These are phyloP conservation scores for Fusarium continuum DNA, from an alignment of 2,329 filamentous ascomycete species.

Conservation along the genomic window DNA sequence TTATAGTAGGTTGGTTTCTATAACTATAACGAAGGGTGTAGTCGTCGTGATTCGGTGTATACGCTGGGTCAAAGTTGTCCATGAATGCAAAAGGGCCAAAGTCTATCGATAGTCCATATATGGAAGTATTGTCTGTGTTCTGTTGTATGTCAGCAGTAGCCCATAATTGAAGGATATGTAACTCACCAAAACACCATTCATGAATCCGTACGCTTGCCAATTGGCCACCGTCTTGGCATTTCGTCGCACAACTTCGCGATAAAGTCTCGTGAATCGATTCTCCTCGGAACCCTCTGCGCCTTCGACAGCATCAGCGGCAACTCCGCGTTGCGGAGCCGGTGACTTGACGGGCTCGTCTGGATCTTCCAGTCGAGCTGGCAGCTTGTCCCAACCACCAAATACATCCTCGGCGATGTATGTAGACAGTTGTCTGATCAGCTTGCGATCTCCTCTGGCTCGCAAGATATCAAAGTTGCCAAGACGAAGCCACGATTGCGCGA, in stretches of 20 bases:
- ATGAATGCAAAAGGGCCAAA: conserved; percentile 98
- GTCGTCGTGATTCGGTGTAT: conserved; percentile 98
- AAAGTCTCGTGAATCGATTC: conserved; percentile 88
- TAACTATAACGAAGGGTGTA: conserved; percentile 87
- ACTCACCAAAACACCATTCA: conserved; percentile 84
- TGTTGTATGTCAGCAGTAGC: conserved; percentile 38
- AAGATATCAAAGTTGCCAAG: conserved; percentile 97
- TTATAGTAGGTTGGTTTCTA: conserved; percentile 91
- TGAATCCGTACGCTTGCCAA: conserved; percentile 99
- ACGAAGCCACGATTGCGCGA: conserved; percentile 90
- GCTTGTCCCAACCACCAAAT: conserved; percentile 84
- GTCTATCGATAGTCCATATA: conserved; percentile 89
- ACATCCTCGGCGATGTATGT: conserved; percentile 90
- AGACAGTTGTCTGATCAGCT: conserved; percentile 75
- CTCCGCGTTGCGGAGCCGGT: conserved; percentile 57
- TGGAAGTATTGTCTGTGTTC: conserved; percentile 97
- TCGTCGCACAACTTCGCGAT: conserved; percentile 83
- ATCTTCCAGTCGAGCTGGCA: conserved; percentile 70
- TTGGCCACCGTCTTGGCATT: conserved; percentile 89
- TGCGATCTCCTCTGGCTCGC: conserved; percentile 80
- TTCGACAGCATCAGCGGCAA: conserved; percentile 69
- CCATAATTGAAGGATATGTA: not conserved
- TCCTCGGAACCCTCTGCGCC: conserved; percentile 74
- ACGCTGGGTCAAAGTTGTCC: conserved; percentile 93
- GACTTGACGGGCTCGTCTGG: conserved; percentile 58